phyloP scores from a whole-genome alignment of 2,329 filamentous ascomycete species.

The Endothia cerciana region DNA sequence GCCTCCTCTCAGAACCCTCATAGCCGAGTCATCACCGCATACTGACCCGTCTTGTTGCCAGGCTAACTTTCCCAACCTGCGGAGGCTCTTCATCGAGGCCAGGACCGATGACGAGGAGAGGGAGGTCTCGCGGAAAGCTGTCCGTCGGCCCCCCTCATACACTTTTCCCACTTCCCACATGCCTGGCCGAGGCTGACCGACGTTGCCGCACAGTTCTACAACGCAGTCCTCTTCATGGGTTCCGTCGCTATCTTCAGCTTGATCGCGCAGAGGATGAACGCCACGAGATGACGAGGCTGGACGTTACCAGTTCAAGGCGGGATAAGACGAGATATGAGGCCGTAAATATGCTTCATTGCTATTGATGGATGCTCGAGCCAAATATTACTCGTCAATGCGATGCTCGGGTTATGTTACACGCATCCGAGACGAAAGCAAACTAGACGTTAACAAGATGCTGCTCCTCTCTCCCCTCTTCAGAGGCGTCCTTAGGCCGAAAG shows the following conservation, averaged over 20 bases:
- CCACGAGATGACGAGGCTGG: slow-evolving; percentile 38
- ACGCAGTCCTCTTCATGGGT: slow-evolving; percentile 93
- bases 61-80: slow-evolving; percentile 31
- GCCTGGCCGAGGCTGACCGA: background rate
- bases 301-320: background rate
- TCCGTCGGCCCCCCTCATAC: slow-evolving; percentile 43
- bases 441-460: background rate
- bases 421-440: background rate
- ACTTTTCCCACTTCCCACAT: background rate
- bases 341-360: background rate
- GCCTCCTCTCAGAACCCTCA: background rate
- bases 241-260: slow-evolving; percentile 94
- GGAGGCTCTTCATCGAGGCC: slow-evolving; percentile 24
- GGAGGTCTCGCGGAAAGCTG: slow-evolving; percentile 89
- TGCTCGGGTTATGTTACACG: background rate
- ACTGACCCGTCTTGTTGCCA: background rate
- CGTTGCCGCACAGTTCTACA: slow-evolving; percentile 80
- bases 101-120: slow-evolving; percentile 62
- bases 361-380: background rate
- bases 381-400: background rate
- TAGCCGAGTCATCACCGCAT: background rate
- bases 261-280: slow-evolving; percentile 83
- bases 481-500: no score
- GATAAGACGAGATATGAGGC: background rate
- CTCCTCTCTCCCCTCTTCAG: background rate